Percentiles rank a stretch among this genome's conserved stretches.
Evolutionary conservation across 2,329 filamentous ascomycete species (phyloP).

Genomic region (Balansia obtecta): DNA sequence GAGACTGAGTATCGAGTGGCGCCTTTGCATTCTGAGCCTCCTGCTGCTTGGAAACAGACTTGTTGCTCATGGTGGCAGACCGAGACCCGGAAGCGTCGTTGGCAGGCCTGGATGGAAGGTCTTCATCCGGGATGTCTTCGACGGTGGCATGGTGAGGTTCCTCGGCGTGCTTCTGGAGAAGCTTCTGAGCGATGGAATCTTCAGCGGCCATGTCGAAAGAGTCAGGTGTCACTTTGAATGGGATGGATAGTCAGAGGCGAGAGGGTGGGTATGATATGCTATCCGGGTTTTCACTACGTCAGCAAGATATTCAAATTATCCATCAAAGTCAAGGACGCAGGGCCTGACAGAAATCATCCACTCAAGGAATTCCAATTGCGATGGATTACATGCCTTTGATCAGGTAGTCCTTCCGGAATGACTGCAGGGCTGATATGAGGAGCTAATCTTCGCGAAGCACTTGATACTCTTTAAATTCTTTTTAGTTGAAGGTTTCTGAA

Average conservation of each 20-base stretch:
- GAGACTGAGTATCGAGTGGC: conserved; percentile 66
- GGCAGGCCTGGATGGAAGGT: conserved; percentile 47
- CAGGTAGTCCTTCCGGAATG: not conserved
- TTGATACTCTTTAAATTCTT: not conserved
- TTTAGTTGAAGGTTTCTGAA: conserved; percentile 10
- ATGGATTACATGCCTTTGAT: not conserved
- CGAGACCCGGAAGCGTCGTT: conserved; percentile 33
- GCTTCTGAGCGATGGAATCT: conserved; percentile 46
- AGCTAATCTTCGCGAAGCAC: not conserved
- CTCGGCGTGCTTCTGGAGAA: conserved; percentile 50
- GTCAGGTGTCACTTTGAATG: not conserved
- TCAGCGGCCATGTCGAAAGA: conserved; percentile 32
- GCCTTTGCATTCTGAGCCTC: conserved; percentile 31
- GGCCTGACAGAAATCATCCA: too few species aligned
- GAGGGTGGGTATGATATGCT: not conserved
- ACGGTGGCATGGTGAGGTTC: conserved; percentile 51
- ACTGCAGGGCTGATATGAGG: not conserved
- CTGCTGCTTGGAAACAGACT: conserved; percentile 59
- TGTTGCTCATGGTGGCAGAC: conserved; percentile 41
- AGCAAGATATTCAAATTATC: not conserved
- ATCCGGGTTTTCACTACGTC: not conserved
- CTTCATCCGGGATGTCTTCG: conserved; percentile 73
- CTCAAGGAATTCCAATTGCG: not conserved
- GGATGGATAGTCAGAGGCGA: not conserved
- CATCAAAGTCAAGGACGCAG: too few species aligned